Conservation (phyloP, 345 rosid species). For the Turnera subulata region DNA sequence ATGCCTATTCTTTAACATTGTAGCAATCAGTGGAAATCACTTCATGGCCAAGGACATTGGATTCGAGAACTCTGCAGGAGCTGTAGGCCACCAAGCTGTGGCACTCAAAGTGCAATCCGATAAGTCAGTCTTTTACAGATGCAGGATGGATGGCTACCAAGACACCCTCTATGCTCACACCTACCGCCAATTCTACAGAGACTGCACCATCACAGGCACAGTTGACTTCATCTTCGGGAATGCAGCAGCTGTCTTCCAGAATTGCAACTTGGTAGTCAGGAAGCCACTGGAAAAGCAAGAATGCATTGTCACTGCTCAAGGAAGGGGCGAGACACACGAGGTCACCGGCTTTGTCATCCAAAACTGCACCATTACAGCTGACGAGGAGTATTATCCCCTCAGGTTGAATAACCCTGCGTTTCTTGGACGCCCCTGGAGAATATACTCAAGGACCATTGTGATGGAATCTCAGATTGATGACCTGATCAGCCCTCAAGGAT, state of each 20-base stretch:
- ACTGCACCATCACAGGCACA: constrained; percentile 23
- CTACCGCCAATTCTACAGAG: constrained; percentile 29
- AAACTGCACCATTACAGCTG: constrained; percentile 52
- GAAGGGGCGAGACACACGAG: constrained; percentile 38
- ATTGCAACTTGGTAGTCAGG: constrained; percentile 50
- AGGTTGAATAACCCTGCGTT: constrained; percentile 39
- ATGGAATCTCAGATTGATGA: constrained; percentile 51
- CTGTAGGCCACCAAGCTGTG: constrained; percentile 19
- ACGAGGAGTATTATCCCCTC: constrained; percentile 30
- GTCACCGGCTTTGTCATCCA: constrained; percentile 57
- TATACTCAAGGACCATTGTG: constrained; percentile 51
- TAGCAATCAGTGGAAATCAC: constrained; percentile 12
- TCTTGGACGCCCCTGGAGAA: constrained; percentile 76
- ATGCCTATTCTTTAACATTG: not conserved
- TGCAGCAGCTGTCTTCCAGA: constrained; percentile 51
- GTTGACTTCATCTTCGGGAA: constrained; percentile 59
- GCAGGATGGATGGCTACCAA: constrained; percentile 22
- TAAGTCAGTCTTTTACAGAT: constrained; percentile 17
- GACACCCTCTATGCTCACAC: constrained; percentile 24
- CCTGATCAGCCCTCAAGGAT: constrained; percentile 59
- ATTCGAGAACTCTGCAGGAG: constrained; percentile 27
- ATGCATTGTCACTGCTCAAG: constrained; percentile 67
- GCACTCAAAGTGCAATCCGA: constrained; percentile 15
- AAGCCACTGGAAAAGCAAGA: constrained; percentile 42
- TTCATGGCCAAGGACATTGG: constrained; percentile 32